Evolutionary conservation across 2,329 filamentous ascomycete species (phyloP), one percentile per base, ranked within the genome.

Genomic region (Neonectria ditissima): DNA sequence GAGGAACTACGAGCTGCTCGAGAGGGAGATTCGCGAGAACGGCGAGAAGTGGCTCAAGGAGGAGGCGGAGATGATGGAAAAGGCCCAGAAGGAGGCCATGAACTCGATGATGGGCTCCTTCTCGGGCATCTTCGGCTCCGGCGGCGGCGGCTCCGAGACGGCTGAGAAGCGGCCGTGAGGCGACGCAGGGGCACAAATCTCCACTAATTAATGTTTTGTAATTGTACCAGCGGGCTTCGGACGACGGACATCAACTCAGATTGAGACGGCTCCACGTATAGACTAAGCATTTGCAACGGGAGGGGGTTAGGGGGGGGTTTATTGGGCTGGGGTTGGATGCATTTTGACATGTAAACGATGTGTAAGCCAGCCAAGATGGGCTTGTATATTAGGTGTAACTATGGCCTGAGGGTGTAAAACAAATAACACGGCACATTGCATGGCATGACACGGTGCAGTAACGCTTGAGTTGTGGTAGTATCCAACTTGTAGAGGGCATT

Each of bases 41-140:
- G 96, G 94, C 55, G 93, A 95, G 78, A 93, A 95, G 82, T 97
- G 94, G 93, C 84, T 99, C 71, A 94, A 94, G 83, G 95, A 98
- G 79, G 94, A 97, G 84, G 92, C 92, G 45, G 90, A 90, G 52
- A 88, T 92, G 77, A 91, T 94, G 82, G 95, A 97, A 84, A 94
- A 93, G 84, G 86, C 90, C 67, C 92, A 94, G 79, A 92, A 97
- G 75, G 94, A 97, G 80, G 91, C 91, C 73, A 94, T 97, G 91
- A 92, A 91, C 81, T 93, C 87, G 75, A 97, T 97, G 93, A 96
- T 95, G 87, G 87, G 86, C 62, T 91, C 90, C 28, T 89, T 96
- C 73, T 70, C 68, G 16, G 73, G 74, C 57, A 68, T 71, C 53
- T 79, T 79, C 20, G 65, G 58, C 57, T 67, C 65, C 18, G 59